Conservation (phyloP, 345 rosid species). For the Erysimum cheiranthoides region DNA sequence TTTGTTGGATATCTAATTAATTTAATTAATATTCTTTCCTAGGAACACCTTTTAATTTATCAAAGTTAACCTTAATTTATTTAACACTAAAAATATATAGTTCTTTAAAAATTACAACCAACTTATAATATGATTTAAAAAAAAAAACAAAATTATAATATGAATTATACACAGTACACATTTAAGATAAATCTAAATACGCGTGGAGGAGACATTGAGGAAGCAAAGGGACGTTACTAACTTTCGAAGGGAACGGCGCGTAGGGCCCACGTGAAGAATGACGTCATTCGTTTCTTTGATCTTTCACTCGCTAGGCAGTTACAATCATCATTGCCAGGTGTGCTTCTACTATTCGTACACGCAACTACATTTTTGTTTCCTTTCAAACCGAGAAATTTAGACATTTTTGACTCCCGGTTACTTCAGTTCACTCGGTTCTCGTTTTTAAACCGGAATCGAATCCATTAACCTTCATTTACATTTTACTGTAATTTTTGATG, state of each 20-base stretch:
- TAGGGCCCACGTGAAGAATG: constrained; percentile 51
- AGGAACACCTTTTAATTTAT: neutral
- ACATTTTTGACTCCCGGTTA: constrained; percentile 41
- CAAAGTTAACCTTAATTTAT: neutral
- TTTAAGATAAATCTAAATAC: neutral
- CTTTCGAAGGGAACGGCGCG: constrained; percentile 57
- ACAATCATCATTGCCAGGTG: constrained; percentile 53
- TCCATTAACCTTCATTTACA: constrained; percentile 1
- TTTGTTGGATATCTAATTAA: neutral
- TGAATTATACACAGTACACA: neutral
- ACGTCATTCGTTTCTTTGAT: constrained; percentile 46
- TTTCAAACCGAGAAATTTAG: neutral
- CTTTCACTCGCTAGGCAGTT: constrained; percentile 49
- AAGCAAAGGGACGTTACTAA: constrained; percentile 50
- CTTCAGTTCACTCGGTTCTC: constrained; percentile 1
- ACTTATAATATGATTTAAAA: neutral
- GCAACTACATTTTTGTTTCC: neutral
- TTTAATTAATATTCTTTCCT: neutral
- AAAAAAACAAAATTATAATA: too few species aligned
- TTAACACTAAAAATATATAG: neutral
- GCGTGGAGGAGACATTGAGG: constrained; percentile 19
- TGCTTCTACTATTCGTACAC: constrained; percentile 15
- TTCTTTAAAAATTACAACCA: neutral
- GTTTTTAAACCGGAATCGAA: constrained; percentile 30
- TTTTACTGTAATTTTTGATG: neutral